Percentiles rank a stretch among this genome's conserved stretches.
Conservation (phyloP, 2,329 filamentous ascomycete species). For the Thielaviopsis ethacetica region DNA sequence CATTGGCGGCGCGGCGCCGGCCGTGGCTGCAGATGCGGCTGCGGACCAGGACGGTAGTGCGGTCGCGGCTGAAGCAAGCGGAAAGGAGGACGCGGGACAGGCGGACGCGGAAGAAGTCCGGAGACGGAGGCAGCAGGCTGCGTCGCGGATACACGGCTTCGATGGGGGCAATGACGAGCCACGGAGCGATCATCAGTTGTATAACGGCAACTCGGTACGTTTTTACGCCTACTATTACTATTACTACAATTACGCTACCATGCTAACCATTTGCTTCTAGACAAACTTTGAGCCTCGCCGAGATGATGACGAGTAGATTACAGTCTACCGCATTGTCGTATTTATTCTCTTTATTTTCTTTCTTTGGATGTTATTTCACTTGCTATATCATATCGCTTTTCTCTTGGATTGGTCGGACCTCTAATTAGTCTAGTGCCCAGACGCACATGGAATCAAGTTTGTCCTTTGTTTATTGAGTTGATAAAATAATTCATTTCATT, state of each 20-base stretch:
- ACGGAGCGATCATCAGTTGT: conserved; percentile 51
- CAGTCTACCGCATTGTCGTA: background rate
- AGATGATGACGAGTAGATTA: conserved; percentile 35
- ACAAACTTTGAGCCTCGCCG: conserved; percentile 52
- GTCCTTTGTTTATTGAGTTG: background rate
- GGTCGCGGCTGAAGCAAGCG: conserved; percentile 14
- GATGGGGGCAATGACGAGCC: conserved; percentile 23
- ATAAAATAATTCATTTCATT: background rate
- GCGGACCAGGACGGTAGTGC: background rate
- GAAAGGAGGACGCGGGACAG: background rate
- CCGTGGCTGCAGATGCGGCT: background rate
- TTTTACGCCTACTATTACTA: background rate
- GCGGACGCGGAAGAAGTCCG: conserved; percentile 1
- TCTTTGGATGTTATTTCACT: conserved; percentile 14
- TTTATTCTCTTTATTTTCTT: conserved; percentile 13
- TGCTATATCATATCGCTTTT: background rate
- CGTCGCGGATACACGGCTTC: conserved; percentile 15
- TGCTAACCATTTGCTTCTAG: conserved; percentile 22
- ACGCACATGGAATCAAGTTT: too few species aligned
- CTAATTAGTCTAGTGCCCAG: too few species aligned
- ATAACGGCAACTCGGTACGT: conserved; percentile 75
- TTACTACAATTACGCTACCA: background rate
- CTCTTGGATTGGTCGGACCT: background rate
- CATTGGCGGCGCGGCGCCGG: background rate
- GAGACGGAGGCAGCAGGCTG: conserved; percentile 6